Evolutionary conservation across 805 yeast genomes (phyloP).

Genomic region (baker's yeast (Saccharomyces cerevisiae)): DNA sequence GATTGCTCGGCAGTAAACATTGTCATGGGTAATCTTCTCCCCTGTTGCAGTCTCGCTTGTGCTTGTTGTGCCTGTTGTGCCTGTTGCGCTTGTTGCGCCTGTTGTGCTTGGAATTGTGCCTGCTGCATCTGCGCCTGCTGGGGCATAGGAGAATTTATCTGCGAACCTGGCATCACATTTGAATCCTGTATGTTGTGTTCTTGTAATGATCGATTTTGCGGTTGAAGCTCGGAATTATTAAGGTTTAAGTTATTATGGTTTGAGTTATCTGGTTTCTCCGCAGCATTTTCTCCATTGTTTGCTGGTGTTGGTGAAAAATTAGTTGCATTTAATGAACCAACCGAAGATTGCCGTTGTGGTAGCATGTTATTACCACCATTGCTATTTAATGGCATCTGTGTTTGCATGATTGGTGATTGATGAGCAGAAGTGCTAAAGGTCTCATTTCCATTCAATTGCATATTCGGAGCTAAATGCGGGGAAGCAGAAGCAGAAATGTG

Average conservation of each 20-base stretch:
- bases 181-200: background rate
- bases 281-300: background rate
- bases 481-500: background rate
- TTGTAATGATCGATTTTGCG: background rate
- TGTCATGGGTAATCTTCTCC: constrained; percentile 6
- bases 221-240: background rate
- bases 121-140: constrained; percentile 7
- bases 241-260: background rate
- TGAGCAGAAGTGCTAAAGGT: background rate
- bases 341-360: background rate
- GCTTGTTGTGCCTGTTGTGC: constrained; percentile 5
- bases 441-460: background rate
- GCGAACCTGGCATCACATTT: background rate
- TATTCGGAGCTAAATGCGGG: background rate
- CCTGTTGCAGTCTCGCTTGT: constrained; percentile 6
- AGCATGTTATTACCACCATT: background rate
- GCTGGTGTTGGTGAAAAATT: background rate
- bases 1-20: constrained; percentile 27
- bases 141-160: constrained; percentile 2
- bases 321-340: background rate
- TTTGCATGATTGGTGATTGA: background rate
- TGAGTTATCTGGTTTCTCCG: background rate
- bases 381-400: background rate
- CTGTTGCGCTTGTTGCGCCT: background rate
- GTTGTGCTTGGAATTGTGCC: constrained; percentile 2